Percentiles rank a stretch among this genome's conserved stretches.
Conservation (phyloP, 2,329 filamentous ascomycete species). For the Boeremia lycopersici region DNA sequence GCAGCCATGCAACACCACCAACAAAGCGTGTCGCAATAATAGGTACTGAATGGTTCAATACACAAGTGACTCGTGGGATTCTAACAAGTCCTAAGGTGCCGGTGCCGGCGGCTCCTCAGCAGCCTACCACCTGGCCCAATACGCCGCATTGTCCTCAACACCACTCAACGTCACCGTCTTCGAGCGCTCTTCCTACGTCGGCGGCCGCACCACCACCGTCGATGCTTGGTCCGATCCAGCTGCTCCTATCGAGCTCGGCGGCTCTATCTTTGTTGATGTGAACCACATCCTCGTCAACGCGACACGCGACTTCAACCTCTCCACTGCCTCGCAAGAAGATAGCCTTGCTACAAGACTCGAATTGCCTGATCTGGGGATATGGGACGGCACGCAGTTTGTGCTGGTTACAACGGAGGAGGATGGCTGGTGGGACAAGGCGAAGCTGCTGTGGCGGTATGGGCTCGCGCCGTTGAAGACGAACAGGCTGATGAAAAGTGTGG, state of each 20-base stretch:
- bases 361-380: constrained; percentile 70
- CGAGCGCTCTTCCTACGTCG: constrained; percentile 77
- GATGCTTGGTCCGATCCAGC: constrained; percentile 71
- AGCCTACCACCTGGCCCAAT: constrained; percentile 80
- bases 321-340: constrained; percentile 50
- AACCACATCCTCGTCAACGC: constrained; percentile 84
- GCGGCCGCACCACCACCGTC: constrained; percentile 86
- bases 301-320: constrained; percentile 72
- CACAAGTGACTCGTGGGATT: not conserved
- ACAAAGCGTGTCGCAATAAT: constrained; percentile 48
- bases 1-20: constrained; percentile 10
- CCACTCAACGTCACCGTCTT: constrained; percentile 83
- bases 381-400: constrained; percentile 80
- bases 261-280: constrained; percentile 85
- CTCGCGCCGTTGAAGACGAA: constrained; percentile 75
- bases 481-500: constrained; percentile 71
- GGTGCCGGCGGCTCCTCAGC: constrained; percentile 86
- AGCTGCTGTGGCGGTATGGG: constrained; percentile 86
- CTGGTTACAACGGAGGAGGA: constrained; percentile 66
- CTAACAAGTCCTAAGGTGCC: constrained; percentile 70
- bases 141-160: constrained; percentile 65
- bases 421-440: constrained; percentile 80
- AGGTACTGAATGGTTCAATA: constrained; percentile 26
- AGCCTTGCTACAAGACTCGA: constrained; percentile 27
- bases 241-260: constrained; percentile 82